Evolutionary conservation across 2,329 filamentous ascomycete species (phyloP), one percentile per base, ranked within the genome.

Genomic region (Sporothrix pseudoabietina): DNA sequence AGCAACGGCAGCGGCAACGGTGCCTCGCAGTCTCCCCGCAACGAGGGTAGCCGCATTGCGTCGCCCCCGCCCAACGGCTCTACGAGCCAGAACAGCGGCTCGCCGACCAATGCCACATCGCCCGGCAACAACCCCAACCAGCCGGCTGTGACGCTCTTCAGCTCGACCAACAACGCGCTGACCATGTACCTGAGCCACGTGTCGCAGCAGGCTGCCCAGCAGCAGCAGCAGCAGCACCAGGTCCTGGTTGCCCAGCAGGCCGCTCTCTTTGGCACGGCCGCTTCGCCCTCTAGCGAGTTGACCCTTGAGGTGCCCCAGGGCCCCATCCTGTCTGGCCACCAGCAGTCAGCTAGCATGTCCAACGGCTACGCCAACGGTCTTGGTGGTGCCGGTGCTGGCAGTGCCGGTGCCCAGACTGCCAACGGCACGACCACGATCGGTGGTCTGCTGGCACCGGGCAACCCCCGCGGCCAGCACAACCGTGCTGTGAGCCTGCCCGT

Each of bases 171-270:
- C 85, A 98, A 98, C 81, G 95, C 95, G 0, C 82, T 98, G 81
- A 97, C 94, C 32, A 90, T 98, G 89, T 98, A 98, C 80, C 87
- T 98, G 74, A 95, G 91, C 82, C 94, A 97, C 79, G 89, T 95
- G 39, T 90, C 90, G 30, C 88, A 91, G 75, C 89, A 92, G 78
- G 87, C 89, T 19, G 91, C 93, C 76, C 87, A 89, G 68, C 92
- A 94, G 77, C 92, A 94, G 75, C 87, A 91, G 44, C 91, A 93
- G 77, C 90, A 94, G 76, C 89, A 92, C 71, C 89, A 92, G 76
- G 87, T 89, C 55, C 86, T 94, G 77, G 88, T 88, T 72, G 90
- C 89, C 47, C 93, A 96, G 79, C 94, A 97, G 81, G 90, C 91
- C 63, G 90, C 92, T 8, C 86, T 97, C 76, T 97, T 95, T 80